phyloP scores from a whole-genome alignment of 495 filamentous ascomycete species.

The Daldinia grandis region DNA sequence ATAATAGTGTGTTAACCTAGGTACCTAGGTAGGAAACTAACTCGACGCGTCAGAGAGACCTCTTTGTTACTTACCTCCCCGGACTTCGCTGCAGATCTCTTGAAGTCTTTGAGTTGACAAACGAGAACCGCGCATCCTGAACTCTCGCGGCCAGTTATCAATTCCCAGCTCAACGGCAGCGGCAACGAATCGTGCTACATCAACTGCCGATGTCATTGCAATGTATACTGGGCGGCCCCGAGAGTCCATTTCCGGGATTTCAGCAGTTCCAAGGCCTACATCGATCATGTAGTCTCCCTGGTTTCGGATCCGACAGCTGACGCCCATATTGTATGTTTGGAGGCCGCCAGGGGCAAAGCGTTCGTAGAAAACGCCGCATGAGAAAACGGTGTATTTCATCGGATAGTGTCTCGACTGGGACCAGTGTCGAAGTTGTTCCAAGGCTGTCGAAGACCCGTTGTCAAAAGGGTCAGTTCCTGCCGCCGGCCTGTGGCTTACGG shows the following conservation, averaged over 20 bases:
- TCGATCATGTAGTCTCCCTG: conserved; percentile 73
- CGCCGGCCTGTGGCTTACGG: conserved; percentile 51
- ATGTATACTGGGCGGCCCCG: conserved; percentile 60
- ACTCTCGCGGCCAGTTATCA: conserved; percentile 70
- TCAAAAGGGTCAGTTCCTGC: conserved; percentile 65
- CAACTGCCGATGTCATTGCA: conserved; percentile 72
- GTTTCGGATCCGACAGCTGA: conserved; percentile 52
- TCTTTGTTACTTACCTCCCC: conserved; percentile 47
- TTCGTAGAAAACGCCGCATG: conserved; percentile 80
- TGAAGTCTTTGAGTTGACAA: conserved; percentile 63
- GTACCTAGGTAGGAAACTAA: conserved; percentile 21
- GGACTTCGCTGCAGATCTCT: conserved; percentile 51
- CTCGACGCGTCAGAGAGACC: neutral
- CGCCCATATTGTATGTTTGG: conserved; percentile 61
- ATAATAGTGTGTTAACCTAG: conserved; percentile 12
- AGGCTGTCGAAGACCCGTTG: conserved; percentile 56
- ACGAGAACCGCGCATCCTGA: conserved; percentile 69
- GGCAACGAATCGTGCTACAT: conserved; percentile 72
- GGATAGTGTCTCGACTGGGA: conserved; percentile 51
- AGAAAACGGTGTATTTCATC: conserved; percentile 72
- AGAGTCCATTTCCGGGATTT: conserved; percentile 62
- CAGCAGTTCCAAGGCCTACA: conserved; percentile 62
- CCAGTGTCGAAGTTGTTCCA: conserved; percentile 63
- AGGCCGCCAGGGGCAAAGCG: conserved; percentile 73
- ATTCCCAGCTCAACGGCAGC: conserved; percentile 67